A percentile compares a stretch with the other conserved stretches of the same genome.
Evolutionary conservation across 1,284 basidiomycete genomes (phyloP).

Genomic region (Irpex sp.): DNA sequence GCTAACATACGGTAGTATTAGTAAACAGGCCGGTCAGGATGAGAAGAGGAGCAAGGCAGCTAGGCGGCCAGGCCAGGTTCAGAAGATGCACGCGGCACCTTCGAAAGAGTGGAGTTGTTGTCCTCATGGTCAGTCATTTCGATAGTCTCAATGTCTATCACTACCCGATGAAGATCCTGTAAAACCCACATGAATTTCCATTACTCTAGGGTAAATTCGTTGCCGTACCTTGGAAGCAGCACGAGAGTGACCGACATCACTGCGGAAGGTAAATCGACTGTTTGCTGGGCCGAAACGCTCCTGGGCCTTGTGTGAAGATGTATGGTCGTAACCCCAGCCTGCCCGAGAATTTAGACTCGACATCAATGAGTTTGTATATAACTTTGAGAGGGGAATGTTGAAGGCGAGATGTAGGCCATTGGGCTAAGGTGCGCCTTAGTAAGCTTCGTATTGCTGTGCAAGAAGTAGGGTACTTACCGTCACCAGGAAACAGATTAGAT

Average conservation of each 20-base stretch:
- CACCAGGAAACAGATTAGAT: constrained; percentile 27
- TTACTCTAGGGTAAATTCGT: background rate
- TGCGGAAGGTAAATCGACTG: background rate
- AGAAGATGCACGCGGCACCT: background rate
- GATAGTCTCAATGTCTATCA: background rate
- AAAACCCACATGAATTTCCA: background rate
- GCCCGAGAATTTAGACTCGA: constrained; percentile 30
- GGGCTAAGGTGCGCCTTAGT: constrained; percentile 3
- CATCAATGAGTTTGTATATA: constrained; percentile 30
- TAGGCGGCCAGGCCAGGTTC: background rate
- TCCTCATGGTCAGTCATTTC: background rate
- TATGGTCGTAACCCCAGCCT: constrained; percentile 21
- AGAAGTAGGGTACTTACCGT: constrained; percentile 11
- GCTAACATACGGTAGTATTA: too few relatives aligned
- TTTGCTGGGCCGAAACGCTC: background rate
- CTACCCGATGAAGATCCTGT: background rate
- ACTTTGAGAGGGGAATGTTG: constrained; percentile 27
- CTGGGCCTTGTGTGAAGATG: background rate
- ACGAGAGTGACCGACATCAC: background rate
- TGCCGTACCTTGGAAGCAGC: background rate
- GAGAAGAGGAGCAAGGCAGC: background rate
- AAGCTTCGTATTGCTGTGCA: background rate
- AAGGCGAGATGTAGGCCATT: constrained; percentile 12
- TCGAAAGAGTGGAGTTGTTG: background rate
- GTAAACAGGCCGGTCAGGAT: background rate